Evolutionary conservation across 441 rosid species (phyloP).

Genomic region (Populus trichocarpa): DNA sequence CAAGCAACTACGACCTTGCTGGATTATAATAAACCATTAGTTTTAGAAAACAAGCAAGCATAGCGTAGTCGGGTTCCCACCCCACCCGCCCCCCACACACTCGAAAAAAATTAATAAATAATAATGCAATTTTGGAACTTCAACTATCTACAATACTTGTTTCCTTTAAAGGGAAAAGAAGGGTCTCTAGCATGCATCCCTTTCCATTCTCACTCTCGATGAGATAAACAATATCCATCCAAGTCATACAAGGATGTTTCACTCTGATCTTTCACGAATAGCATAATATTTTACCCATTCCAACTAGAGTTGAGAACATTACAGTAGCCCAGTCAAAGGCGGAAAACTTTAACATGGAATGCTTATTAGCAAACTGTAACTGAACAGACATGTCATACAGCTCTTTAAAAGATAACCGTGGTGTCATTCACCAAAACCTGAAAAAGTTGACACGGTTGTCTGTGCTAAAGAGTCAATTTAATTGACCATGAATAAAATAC

Average conservation of each 20-base stretch:
- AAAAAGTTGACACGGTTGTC: slow-evolving; percentile 2
- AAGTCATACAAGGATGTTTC: neutral
- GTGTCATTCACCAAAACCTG: neutral
- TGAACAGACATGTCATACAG: neutral
- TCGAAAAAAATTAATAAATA: too few relatives aligned
- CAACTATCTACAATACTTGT: too few relatives aligned
- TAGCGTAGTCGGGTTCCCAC: too few relatives aligned
- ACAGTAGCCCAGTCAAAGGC: neutral
- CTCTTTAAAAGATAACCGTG: neutral
- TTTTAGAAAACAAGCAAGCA: too few relatives aligned
- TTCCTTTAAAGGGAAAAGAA: too few relatives aligned
- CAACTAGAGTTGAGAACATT: neutral
- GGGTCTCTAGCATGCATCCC: too few relatives aligned
- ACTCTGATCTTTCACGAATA: neutral
- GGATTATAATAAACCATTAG: too few relatives aligned
- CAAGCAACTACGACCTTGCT: too few relatives aligned
- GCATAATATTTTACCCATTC: neutral
- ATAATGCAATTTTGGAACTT: too few relatives aligned
- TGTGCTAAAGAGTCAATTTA: neutral
- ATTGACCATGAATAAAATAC: neutral
- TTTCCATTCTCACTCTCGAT: too few relatives aligned
- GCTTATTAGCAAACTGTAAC: neutral
- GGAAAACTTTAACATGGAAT: neutral
- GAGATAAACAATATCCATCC: too few relatives aligned
- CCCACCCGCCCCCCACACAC: too few relatives aligned